A percentile compares a stretch with the other conserved stretches of the same genome.
These are phyloP conservation scores for Lentinula sp. DNA, from an alignment of 768 basidiomycete genomes.

Conservation along the genomic window DNA sequence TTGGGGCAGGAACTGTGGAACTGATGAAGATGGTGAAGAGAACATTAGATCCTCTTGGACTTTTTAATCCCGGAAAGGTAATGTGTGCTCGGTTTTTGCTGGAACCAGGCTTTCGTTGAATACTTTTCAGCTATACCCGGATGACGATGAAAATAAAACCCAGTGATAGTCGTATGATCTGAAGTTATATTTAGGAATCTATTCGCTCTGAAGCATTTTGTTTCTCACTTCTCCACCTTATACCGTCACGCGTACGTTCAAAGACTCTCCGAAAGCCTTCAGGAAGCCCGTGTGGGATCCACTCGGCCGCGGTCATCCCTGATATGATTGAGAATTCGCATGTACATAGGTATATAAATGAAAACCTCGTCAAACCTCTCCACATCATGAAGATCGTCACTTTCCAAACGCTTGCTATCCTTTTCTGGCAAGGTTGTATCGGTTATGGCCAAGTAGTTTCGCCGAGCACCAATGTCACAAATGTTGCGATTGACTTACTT, in stretches of 20 bases:
- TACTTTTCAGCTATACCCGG: slow-evolving; percentile 3
- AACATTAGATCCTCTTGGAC: slow-evolving; percentile 63
- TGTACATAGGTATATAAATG: neutral
- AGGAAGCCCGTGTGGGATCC: neutral
- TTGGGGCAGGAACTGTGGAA: slow-evolving; percentile 76
- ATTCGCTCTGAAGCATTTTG: neutral
- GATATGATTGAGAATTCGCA: neutral
- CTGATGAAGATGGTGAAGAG: slow-evolving; percentile 81
- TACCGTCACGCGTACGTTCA: neutral
- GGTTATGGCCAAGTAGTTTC: neutral
- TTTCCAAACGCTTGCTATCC: neutral
- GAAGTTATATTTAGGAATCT: neutral
- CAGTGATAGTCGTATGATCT: neutral
- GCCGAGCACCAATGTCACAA: slow-evolving; percentile 4
- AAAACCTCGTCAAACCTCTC: neutral
- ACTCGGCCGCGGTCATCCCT: neutral
- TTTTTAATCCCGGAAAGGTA: slow-evolving; percentile 86
- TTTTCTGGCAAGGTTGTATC: neutral
- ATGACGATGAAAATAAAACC: neutral
- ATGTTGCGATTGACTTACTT: slow-evolving; percentile 12
- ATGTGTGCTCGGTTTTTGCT: neutral
- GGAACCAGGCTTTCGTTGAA: neutral
- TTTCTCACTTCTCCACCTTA: neutral
- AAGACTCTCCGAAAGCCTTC: neutral
- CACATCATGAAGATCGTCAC: neutral